phyloP scores from a whole-genome alignment of 1,284 basidiomycete genomes.

The Ustilago nuda region DNA sequence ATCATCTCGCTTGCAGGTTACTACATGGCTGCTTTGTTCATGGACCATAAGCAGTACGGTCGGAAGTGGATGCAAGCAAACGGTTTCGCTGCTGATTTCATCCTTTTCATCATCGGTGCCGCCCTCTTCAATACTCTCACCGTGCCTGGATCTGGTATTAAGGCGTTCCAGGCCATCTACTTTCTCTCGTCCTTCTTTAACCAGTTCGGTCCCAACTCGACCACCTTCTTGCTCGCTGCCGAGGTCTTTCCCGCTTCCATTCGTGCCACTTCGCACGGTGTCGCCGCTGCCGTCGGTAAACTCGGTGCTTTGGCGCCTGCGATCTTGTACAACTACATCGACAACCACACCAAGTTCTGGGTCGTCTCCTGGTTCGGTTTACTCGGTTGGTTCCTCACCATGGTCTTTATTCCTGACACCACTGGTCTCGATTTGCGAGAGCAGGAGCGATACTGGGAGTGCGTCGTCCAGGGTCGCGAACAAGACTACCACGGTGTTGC shows the following conservation, averaged over 20 bases:
- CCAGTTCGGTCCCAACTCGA: slow-evolving; percentile 73
- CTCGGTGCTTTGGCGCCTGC: slow-evolving; percentile 69
- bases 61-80: slow-evolving; percentile 72
- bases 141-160: slow-evolving; percentile 64
- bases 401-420: slow-evolving; percentile 72
- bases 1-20: slow-evolving; percentile 72
- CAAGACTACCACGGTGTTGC: slow-evolving; percentile 74
- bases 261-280: slow-evolving; percentile 70
- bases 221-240: slow-evolving; percentile 69
- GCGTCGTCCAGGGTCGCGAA: slow-evolving; percentile 71
- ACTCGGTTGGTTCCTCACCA: slow-evolving; percentile 71
- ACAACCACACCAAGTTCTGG: slow-evolving; percentile 72
- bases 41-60: slow-evolving; percentile 73
- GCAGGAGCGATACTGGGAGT: slow-evolving; percentile 74
- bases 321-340: slow-evolving; percentile 70
- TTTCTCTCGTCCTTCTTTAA: slow-evolving; percentile 73
- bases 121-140: slow-evolving; percentile 70
- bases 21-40: slow-evolving; percentile 73
- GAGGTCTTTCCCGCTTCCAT: slow-evolving; percentile 70
- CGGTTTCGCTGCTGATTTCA: slow-evolving; percentile 72
- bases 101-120: slow-evolving; percentile 71
- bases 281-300: slow-evolving; percentile 70
- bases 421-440: slow-evolving; percentile 74
- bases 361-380: slow-evolving; percentile 74
- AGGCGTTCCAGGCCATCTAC: slow-evolving; percentile 72